These are phyloP conservation scores for Fusarium keratoplasticum DNA, from an alignment of 2,329 filamentous ascomycete genomes.

Conservation along the genomic window DNA sequence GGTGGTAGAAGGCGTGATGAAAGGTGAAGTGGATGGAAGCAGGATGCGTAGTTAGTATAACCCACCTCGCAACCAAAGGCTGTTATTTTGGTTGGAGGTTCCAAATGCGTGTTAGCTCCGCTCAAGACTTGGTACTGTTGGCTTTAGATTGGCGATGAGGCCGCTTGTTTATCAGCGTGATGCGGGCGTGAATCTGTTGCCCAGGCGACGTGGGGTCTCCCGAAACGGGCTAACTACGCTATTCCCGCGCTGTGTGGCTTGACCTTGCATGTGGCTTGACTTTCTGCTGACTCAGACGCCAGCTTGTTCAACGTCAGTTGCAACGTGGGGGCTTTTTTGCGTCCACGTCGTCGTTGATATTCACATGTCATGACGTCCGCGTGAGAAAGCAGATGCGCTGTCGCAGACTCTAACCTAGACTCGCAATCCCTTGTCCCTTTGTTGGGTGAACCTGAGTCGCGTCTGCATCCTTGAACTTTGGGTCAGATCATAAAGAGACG, in stretches of 20 bases:
- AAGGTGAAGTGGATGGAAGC: slow-evolving; percentile 8
- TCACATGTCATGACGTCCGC: slow-evolving; percentile 41
- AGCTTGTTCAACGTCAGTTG: slow-evolving; percentile 2
- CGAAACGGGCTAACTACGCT: background rate
- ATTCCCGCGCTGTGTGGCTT: slow-evolving; percentile 2
- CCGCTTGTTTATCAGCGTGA: slow-evolving; percentile 40
- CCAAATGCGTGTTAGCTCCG: slow-evolving; percentile 39
- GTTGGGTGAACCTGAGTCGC: slow-evolving; percentile 5
- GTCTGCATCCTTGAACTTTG: background rate
- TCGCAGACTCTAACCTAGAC: slow-evolving; percentile 25
- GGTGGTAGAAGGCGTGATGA: slow-evolving; percentile 43
- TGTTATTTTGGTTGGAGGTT: slow-evolving; percentile 40
- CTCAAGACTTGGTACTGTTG: slow-evolving; percentile 2
- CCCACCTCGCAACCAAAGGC: slow-evolving; percentile 31
- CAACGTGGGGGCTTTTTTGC: slow-evolving; percentile 28
- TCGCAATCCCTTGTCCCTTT: slow-evolving; percentile 27
- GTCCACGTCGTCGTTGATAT: slow-evolving; percentile 8
- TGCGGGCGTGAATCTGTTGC: slow-evolving; percentile 27
- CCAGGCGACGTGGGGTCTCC: slow-evolving; percentile 17
- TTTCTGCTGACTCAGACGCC: slow-evolving; percentile 20
- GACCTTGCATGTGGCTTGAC: slow-evolving; percentile 8
- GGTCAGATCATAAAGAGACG: slow-evolving; percentile 6
- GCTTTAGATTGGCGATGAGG: slow-evolving; percentile 41
- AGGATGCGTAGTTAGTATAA: slow-evolving; percentile 17
- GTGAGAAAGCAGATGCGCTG: slow-evolving; percentile 28